Evolutionary conservation across 495 filamentous ascomycete species (phyloP).

Genomic region (Aspergillus diversus): DNA sequence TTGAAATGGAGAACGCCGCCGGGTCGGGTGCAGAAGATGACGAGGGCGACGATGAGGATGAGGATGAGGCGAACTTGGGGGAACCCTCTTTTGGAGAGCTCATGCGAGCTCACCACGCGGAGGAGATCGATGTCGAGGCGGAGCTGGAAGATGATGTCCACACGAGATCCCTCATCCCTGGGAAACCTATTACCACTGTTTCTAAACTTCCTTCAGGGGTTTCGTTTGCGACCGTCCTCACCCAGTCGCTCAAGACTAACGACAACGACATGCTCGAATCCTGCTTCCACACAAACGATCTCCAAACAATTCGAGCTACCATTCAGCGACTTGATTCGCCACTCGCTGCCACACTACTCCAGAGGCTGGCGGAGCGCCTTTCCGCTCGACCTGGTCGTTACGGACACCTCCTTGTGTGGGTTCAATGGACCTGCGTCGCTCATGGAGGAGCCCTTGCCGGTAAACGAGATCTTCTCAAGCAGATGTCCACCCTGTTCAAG

Average conservation of each 20-base stretch:
- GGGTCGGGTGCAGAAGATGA: conserved; percentile 41
- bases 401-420: conserved; percentile 90
- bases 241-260: conserved; percentile 90
- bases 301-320: conserved; percentile 76
- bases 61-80: conserved; percentile 51
- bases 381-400: conserved; percentile 86
- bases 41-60: conserved; percentile 29
- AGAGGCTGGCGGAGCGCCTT: conserved; percentile 84
- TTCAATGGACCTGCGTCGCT: conserved; percentile 92
- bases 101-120: conserved; percentile 67
- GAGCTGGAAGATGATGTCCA: conserved; percentile 48
- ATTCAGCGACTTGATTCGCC: conserved; percentile 87
- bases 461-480: conserved; percentile 75
- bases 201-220: conserved; percentile 69
- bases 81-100: conserved; percentile 90
- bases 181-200: conserved; percentile 43
- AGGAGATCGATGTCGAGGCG: conserved; percentile 77
- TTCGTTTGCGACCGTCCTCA: conserved; percentile 85
- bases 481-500: conserved; percentile 73
- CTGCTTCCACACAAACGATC: conserved; percentile 79
- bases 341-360: conserved; percentile 74
- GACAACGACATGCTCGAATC: conserved; percentile 86
- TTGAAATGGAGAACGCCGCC: conserved; percentile 45
- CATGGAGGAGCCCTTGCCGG: conserved; percentile 90
- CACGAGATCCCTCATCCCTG: conserved; percentile 42